A percentile compares a stretch with the other conserved stretches of the same genome.
Conservation (phyloP, 768 basidiomycete genomes). For the Omphalotus guepiniiformis region DNA sequence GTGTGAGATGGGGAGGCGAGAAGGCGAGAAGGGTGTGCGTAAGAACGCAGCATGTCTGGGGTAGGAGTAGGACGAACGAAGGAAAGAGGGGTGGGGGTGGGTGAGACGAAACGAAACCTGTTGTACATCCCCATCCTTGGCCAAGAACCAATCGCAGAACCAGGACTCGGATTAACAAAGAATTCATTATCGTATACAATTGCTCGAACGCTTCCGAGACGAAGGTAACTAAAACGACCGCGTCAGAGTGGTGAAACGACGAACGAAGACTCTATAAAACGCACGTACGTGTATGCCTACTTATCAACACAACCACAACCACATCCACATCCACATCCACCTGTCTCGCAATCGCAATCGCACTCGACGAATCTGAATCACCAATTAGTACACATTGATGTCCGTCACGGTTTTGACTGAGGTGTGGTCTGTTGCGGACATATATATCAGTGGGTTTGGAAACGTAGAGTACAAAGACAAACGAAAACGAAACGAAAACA, state of each 20-base stretch:
- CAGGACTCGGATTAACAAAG: constrained; percentile 96
- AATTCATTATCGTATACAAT: constrained; percentile 88
- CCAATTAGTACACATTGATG: constrained; percentile 92
- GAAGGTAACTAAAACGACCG: background rate
- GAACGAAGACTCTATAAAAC: no score
- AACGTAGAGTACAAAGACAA: constrained; percentile 65
- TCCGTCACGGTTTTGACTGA: constrained; percentile 91
- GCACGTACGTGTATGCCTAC: constrained; percentile 92
- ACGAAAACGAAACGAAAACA: background rate
- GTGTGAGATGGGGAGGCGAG: no score
- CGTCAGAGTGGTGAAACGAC: background rate
- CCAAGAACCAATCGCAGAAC: constrained; percentile 95
- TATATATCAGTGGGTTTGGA: constrained; percentile 75
- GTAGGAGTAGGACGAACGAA: background rate
- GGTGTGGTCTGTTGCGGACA: constrained; percentile 73
- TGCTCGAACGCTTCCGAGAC: constrained; percentile 88
- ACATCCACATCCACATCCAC: constrained; percentile 99
- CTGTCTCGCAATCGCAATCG: constrained; percentile 85
- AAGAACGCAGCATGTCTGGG: constrained; percentile 50
- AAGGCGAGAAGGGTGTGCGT: no score
- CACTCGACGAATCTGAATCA: constrained; percentile 83
- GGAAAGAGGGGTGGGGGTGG: background rate
- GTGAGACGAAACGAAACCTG: constrained; percentile 34
- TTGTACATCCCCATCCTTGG: constrained; percentile 68
- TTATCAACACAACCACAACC: constrained; percentile 88